phyloP scores from a whole-genome alignment of 208 protist genomes.

The Acanthamoeba healyi region DNA sequence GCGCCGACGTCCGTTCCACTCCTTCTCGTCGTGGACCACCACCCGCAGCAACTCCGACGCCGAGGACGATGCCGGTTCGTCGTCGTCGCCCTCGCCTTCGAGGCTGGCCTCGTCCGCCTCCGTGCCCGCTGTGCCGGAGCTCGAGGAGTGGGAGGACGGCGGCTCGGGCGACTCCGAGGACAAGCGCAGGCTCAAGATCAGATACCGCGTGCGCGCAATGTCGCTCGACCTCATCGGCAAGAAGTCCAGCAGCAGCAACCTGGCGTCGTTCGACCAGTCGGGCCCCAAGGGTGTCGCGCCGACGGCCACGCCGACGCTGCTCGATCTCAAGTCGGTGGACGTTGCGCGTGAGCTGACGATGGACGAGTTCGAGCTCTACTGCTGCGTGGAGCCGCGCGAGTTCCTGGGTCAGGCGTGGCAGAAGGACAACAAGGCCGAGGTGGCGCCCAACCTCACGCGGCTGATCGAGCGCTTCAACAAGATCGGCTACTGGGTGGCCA shows the following conservation, averaged over 20 bases:
- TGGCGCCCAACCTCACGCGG: conserved; percentile 34
- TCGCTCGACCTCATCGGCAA: conserved; percentile 41
- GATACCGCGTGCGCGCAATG: conserved; percentile 19
- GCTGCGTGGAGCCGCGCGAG: conserved; percentile 23
- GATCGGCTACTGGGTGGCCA: conserved; percentile 59
- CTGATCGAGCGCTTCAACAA: conserved; percentile 62
- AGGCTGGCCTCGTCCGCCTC: not conserved
- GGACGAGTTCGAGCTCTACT: conserved; percentile 56
- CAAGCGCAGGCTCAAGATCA: not conserved
- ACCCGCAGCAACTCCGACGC: too few relatives aligned
- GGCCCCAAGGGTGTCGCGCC: too few relatives aligned
- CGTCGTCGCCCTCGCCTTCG: too few relatives aligned
- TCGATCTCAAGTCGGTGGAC: not conserved
- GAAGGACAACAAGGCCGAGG: not conserved
- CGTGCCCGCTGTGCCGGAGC: not conserved
- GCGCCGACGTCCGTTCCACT: conserved; percentile 23
- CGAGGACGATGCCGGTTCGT: not conserved
- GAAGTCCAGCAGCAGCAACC: too few relatives aligned
- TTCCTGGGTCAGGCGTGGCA: conserved; percentile 73
- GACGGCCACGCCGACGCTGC: not conserved
- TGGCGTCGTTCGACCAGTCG: too few relatives aligned
- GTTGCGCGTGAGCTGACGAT: conserved; percentile 43
- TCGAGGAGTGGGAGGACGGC: not conserved
- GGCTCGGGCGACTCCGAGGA: not conserved
- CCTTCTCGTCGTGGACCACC: conserved; percentile 11